These are phyloP conservation scores for Medicago truncatula DNA, from an alignment of 306 rosid genomes.

Conservation along the genomic window DNA sequence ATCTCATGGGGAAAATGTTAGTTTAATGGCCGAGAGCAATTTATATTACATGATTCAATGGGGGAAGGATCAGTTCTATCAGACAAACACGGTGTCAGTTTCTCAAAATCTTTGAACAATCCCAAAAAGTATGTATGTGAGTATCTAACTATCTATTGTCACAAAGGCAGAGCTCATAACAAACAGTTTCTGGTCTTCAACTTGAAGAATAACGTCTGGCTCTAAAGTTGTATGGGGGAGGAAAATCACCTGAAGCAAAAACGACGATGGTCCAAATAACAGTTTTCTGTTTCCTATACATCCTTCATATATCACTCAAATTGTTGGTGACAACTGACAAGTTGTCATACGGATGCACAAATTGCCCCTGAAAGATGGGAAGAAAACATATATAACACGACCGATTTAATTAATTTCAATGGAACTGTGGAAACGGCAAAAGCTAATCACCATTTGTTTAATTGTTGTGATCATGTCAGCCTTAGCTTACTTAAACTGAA, in stretches of 20 bases:
- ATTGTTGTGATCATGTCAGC: not conserved
- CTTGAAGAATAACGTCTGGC: slow-evolving; percentile 41
- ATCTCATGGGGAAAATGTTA: slow-evolving; percentile 30
- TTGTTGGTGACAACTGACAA: slow-evolving; percentile 32
- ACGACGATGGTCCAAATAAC: slow-evolving; percentile 21
- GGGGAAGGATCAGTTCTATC: slow-evolving; percentile 35
- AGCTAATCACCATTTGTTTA: slow-evolving; percentile 17
- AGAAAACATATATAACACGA: slow-evolving; percentile 14
- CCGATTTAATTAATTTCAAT: slow-evolving; percentile 27
- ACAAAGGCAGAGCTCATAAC: slow-evolving; percentile 24
- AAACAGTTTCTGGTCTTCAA: slow-evolving; percentile 29
- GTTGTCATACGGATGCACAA: slow-evolving; percentile 68
- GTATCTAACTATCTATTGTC: slow-evolving; percentile 37
- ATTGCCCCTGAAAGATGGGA: slow-evolving; percentile 57
- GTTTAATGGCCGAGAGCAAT: slow-evolving; percentile 17
- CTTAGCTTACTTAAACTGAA: not conserved
- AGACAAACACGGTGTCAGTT: slow-evolving; percentile 17
- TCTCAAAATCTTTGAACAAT: slow-evolving; percentile 39
- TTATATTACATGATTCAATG: slow-evolving; percentile 41
- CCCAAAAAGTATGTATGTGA: slow-evolving; percentile 31
- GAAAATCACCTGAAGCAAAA: slow-evolving; percentile 38
- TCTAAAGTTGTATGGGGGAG: slow-evolving; percentile 31
- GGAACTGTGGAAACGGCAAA: slow-evolving; percentile 28
- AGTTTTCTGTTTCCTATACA: slow-evolving; percentile 40
- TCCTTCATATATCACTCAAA: slow-evolving; percentile 2